These are phyloP conservation scores for Chenopodium suecicum DNA, from an alignment of 148 eudicot genomes.

Conservation along the genomic window DNA sequence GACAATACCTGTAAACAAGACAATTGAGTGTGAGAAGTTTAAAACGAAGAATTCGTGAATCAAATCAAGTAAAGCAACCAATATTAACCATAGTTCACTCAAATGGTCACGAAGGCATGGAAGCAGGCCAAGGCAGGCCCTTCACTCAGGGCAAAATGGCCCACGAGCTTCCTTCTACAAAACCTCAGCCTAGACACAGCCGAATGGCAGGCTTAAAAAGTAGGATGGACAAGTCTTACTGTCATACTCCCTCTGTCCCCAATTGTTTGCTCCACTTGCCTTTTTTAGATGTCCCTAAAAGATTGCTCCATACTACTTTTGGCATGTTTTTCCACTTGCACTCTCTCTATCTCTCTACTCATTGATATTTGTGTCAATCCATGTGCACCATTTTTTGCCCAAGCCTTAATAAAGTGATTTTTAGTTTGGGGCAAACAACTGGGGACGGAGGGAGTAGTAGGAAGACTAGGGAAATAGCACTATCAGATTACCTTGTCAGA, in stretches of 20 bases:
- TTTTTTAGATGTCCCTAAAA: too few species aligned
- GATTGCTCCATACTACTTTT: too few species aligned
- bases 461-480: neutral
- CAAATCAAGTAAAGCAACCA: neutral
- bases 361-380: too few species aligned
- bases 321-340: too few species aligned
- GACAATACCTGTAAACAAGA: conserved; percentile 23
- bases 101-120: neutral
- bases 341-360: too few species aligned
- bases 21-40: neutral
- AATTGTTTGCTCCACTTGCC: too few species aligned
- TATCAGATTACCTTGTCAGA: conserved; percentile 57
- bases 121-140: neutral
- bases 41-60: neutral
- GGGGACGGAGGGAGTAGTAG: too few species aligned
- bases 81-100: neutral
- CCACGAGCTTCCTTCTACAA: neutral
- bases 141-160: neutral
- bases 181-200: neutral
- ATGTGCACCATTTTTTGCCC: too few species aligned
- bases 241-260: too few species aligned
- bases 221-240: neutral
- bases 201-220: neutral
- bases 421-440: too few species aligned
- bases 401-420: too few species aligned